phyloP scores from a whole-genome alignment of 75 land plant species.

The Picea glauca region DNA sequence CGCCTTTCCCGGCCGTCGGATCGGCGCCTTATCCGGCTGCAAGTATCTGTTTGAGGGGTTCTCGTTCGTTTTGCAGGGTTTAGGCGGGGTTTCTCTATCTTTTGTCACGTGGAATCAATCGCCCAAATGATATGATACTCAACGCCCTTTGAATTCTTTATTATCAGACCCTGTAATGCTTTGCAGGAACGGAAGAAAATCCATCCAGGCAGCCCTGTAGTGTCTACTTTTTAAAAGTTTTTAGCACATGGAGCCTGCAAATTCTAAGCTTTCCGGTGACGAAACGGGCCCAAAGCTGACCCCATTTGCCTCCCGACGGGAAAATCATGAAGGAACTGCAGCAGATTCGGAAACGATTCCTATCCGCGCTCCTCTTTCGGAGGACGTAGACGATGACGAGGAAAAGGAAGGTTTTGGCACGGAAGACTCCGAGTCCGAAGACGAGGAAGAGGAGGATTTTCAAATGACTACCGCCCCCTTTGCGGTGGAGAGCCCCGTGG shows the following conservation, averaged over 20 bases:
- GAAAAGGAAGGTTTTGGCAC: not conserved
- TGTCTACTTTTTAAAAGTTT: not conserved
- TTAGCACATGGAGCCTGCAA: not conserved
- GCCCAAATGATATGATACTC: too few relatives aligned
- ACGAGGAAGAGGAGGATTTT: not conserved
- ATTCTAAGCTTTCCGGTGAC: not conserved
- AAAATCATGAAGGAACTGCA: not conserved
- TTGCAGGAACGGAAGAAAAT: not conserved
- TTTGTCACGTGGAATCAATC: too few relatives aligned
- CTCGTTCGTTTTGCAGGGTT: too few relatives aligned
- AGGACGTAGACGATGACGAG: not conserved
- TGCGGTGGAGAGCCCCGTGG: not conserved
- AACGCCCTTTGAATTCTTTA: too few relatives aligned
- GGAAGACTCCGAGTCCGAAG: not conserved
- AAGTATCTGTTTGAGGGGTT: too few relatives aligned
- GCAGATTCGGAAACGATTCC: not conserved
- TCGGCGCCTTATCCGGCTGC: too few relatives aligned
- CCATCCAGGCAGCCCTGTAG: not conserved
- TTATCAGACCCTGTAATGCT: too few relatives aligned
- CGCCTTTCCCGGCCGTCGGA: too few relatives aligned
- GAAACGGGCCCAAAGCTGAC: not conserved
- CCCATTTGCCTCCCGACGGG: not conserved
- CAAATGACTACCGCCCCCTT: not conserved
- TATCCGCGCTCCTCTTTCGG: slow-evolving; percentile 3
- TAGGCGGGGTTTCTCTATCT: too few relatives aligned